Conservation (phyloP, 805 yeast genomes). For the Saccharomyces paradoxus region DNA sequence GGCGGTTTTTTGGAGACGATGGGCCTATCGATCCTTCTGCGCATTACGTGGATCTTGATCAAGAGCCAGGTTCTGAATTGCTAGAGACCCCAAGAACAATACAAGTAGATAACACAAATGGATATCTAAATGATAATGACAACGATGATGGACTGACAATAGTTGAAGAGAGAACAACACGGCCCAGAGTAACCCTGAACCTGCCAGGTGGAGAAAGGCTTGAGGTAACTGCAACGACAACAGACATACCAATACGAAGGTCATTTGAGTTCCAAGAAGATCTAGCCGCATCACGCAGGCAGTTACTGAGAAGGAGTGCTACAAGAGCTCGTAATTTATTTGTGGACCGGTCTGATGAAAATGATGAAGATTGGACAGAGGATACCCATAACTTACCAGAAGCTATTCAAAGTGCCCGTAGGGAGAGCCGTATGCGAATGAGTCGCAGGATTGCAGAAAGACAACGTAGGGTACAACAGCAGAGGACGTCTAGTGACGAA, state of each 20-base stretch:
- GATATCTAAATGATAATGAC: not conserved
- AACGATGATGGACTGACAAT: conserved; percentile 26
- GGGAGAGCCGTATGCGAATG: not conserved
- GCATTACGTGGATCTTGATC: conserved; percentile 22
- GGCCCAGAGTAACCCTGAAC: conserved; percentile 16
- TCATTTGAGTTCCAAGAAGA: conserved; percentile 22
- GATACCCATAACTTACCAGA: conserved; percentile 4
- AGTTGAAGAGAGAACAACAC: conserved; percentile 23
- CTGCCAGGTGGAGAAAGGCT: conserved; percentile 25
- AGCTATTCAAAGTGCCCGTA: conserved; percentile 5
- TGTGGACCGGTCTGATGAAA: conserved; percentile 4
- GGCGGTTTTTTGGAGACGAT: conserved; percentile 6
- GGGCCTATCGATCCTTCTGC: conserved; percentile 22
- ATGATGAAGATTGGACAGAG: not conserved
- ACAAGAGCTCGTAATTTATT: conserved; percentile 11
- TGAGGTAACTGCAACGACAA: conserved; percentile 14
- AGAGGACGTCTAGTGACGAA: conserved; percentile 4
- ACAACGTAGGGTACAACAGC: conserved; percentile 5
- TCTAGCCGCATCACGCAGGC: conserved; percentile 11
- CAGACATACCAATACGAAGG: conserved; percentile 21
- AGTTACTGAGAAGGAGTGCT: conserved; percentile 14
- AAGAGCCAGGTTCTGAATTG: conserved; percentile 10
- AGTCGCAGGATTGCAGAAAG: conserved; percentile 1
- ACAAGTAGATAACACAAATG: not conserved
- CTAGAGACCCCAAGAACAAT: not conserved